Base-by-base conservation (phyloP, 495 filamentous ascomycete genomes). In the Hypoxylon intermedium region DNA sequence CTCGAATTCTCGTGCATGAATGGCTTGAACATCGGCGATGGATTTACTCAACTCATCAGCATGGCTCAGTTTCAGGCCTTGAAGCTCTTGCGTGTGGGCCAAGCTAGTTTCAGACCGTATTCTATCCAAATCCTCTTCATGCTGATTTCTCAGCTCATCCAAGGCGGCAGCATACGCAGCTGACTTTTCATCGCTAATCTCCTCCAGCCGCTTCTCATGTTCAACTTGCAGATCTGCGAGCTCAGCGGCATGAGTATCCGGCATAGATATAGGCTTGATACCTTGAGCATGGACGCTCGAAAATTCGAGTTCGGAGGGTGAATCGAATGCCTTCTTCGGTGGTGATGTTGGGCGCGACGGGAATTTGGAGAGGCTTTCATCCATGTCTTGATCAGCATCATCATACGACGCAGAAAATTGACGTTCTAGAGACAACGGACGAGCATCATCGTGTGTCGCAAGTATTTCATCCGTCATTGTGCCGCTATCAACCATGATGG, bases 401-500 rank as follows among this genome's bases (percentile, higher is more conserved):
- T 72, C 16, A 66, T 68, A 7, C 40, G 57, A 26, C 58, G 33
- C n/a, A 9, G 69, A 72, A 48, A 60, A 59, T 24, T 76, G 71
- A 6, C 74, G 73, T 13, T 71, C 63, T 72, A 76, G 68, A 30
- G 79, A 75, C 60, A 72, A 65, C 31, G 75, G 69, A 12, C 77
- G 67, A 21, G 58, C 52, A 11, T 33, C 13, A 53, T 5, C 36
- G 15, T 20, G 28, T 23, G 47, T 26, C 23, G 24, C 23, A 1
- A 45, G 18, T 2, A 89, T 83, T 16, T 97, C 46, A 9, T 65
- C 94, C 2, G 94, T 98, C 92, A 97, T 96, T 68, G 89, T 87
- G 41, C 86, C 87, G 52, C 81, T 85, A 72, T 96, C 92, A 21
- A 93, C 83, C 88, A 93, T 94, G 15, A 76, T 68, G 47, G 72